Conservation (phyloP, 208 protist genomes). For the Leishmania lainsoni region DNA sequence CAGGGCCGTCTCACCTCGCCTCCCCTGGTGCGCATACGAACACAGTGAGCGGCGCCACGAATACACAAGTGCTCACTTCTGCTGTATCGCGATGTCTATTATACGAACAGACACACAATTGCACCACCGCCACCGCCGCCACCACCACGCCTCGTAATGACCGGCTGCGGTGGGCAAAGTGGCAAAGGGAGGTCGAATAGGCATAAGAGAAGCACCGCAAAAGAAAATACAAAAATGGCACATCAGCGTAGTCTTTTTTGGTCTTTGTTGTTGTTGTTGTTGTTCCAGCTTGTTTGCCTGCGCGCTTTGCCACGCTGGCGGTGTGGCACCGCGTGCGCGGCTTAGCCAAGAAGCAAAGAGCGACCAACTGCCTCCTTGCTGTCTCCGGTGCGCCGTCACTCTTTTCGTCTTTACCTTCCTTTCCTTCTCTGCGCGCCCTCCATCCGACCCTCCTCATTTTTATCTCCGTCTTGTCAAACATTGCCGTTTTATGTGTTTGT, state of each 20-base stretch:
- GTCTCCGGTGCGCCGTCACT: not conserved
- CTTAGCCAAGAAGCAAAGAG: not conserved
- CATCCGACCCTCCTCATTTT: not conserved
- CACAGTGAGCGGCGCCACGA: not conserved
- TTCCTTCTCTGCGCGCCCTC: not conserved
- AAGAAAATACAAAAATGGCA: not conserved
- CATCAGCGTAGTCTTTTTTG: not conserved
- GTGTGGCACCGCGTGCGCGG: not conserved
- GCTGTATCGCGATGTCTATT: constrained; percentile 8
- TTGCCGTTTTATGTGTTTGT: not conserved
- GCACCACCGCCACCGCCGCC: too few relatives aligned
- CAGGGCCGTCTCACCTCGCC: not conserved
- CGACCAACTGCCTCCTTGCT: not conserved
- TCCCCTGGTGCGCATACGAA: not conserved
- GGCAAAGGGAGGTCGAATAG: not conserved
- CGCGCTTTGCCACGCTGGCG: not conserved
- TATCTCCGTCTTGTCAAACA: not conserved
- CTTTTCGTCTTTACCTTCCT: not conserved
- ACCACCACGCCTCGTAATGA: not conserved
- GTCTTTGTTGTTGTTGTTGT: too few relatives aligned
- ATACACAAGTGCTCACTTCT: not conserved
- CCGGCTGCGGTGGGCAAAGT: not conserved
- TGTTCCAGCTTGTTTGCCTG: not conserved
- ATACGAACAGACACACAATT: not conserved
- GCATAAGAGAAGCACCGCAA: not conserved